These are phyloP conservation scores for Neocucurbitaria cava DNA, from an alignment of 2,329 filamentous ascomycete genomes.

Conservation along the genomic window DNA sequence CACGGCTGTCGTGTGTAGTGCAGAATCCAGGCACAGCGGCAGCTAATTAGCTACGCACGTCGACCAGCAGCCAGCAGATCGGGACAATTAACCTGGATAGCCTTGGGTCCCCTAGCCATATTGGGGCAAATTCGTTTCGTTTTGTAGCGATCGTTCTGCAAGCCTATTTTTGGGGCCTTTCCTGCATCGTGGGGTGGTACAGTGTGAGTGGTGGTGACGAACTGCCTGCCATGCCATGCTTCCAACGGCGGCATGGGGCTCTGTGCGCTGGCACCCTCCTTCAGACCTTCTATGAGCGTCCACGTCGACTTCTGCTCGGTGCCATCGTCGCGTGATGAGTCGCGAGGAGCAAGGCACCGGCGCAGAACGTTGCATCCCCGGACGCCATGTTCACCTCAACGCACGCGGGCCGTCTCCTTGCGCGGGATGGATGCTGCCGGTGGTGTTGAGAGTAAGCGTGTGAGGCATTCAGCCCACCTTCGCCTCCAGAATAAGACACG, in stretches of 20 bases:
- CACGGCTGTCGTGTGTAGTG: conserved; percentile 14
- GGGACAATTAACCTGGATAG: conserved; percentile 23
- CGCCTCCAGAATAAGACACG: conserved; percentile 3
- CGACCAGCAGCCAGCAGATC: conserved; percentile 12
- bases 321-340: conserved; percentile 12
- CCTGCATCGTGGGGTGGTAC: conserved; percentile 25
- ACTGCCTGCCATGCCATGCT: too few species aligned
- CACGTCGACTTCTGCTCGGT: conserved; percentile 21
- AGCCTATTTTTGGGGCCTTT: conserved; percentile 40
- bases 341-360: not conserved
- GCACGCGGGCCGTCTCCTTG: conserved; percentile 7
- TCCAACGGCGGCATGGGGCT: conserved; percentile 13
- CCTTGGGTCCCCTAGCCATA: conserved; percentile 15
- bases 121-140: conserved; percentile 31
- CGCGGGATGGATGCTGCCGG: conserved; percentile 4
- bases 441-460: conserved; percentile 6
- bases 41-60: conserved; percentile 28
- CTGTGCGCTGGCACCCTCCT: conserved; percentile 15
- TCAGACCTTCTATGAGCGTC: conserved; percentile 12
- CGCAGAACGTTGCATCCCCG: not conserved
- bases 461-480: not conserved
- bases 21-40: conserved; percentile 25
- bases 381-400: conserved; percentile 6
- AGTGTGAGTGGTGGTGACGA: conserved; percentile 6
- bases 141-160: conserved; percentile 17